Evolutionary conservation across 2,329 filamentous ascomycete genomes (phyloP).

Genomic region (Emmonsia crescens): DNA sequence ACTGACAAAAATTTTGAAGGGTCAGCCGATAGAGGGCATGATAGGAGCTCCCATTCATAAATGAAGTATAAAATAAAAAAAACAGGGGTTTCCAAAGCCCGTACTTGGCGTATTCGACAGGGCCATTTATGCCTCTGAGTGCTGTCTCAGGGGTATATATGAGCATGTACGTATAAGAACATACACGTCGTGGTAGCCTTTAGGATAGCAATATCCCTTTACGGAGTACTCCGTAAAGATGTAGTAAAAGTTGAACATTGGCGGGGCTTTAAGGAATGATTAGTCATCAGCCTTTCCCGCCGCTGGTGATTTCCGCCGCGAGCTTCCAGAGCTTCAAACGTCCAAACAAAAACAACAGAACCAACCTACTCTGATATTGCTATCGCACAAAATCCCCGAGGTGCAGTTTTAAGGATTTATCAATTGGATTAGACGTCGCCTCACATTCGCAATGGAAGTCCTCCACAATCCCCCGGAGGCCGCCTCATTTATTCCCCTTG

Average conservation of each 20-base stretch:
- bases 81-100: background rate
- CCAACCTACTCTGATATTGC: background rate
- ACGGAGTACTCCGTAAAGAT: too few relatives aligned
- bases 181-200: background rate
- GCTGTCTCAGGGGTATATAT: background rate
- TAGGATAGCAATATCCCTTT: background rate
- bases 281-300: background rate
- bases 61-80: background rate
- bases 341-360: background rate
- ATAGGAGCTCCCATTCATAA: conserved; percentile 4
- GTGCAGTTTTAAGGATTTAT: background rate
- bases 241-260: background rate
- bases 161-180: background rate
- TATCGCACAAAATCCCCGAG: background rate
- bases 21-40: conserved; percentile 5
- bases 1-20: conserved; percentile 5
- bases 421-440: background rate
- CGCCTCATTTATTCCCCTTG: conserved; percentile 33
- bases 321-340: background rate
- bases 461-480: conserved; percentile 28
- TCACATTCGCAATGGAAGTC: conserved; percentile 29
- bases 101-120: background rate
- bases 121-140: background rate
- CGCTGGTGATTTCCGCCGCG: background rate
- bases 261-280: background rate